Conservation (phyloP, 345 rosid species). For the Lepidium sativum region DNA sequence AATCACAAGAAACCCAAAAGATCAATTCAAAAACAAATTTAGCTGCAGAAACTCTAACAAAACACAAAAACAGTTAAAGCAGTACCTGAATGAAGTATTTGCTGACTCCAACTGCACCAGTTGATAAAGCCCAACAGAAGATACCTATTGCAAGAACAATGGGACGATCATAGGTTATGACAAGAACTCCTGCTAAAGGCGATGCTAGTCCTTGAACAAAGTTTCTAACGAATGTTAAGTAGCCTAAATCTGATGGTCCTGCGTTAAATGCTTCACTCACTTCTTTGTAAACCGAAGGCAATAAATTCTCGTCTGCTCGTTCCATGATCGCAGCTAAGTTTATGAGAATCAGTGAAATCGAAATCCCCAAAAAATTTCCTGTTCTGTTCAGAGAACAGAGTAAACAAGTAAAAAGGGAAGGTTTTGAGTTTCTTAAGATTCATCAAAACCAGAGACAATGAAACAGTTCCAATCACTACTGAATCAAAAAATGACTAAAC, state of each 20-base stretch:
- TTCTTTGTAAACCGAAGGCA: slow-evolving; percentile 95
- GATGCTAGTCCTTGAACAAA: slow-evolving; percentile 87
- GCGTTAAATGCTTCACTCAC: slow-evolving; percentile 93
- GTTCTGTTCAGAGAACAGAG: slow-evolving; percentile 37
- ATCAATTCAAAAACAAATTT: neutral
- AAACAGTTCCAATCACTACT: neutral
- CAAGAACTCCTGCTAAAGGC: slow-evolving; percentile 84
- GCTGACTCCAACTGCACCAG: slow-evolving; percentile 92
- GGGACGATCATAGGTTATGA: slow-evolving; percentile 78
- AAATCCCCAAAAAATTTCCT: slow-evolving; percentile 68
- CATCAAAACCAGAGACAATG: slow-evolving; percentile 8
- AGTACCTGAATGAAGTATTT: slow-evolving; percentile 56
- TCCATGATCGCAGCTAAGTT: slow-evolving; percentile 96
- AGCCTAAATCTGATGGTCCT: slow-evolving; percentile 91
- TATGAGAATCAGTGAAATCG: slow-evolving; percentile 75
- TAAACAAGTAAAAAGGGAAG: neutral
- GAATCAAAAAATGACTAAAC: too few relatives aligned
- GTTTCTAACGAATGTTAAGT: slow-evolving; percentile 91
- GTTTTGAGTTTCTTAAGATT: neutral
- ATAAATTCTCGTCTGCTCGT: slow-evolving; percentile 89
- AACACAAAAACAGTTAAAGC: neutral
- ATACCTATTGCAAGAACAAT: slow-evolving; percentile 83
- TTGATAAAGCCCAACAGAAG: slow-evolving; percentile 88
- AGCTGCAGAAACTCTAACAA: neutral
- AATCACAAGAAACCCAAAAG: neutral